Evolutionary conservation across 2,329 filamentous ascomycete genomes (phyloP).

Genomic region (Alternaria atra): DNA sequence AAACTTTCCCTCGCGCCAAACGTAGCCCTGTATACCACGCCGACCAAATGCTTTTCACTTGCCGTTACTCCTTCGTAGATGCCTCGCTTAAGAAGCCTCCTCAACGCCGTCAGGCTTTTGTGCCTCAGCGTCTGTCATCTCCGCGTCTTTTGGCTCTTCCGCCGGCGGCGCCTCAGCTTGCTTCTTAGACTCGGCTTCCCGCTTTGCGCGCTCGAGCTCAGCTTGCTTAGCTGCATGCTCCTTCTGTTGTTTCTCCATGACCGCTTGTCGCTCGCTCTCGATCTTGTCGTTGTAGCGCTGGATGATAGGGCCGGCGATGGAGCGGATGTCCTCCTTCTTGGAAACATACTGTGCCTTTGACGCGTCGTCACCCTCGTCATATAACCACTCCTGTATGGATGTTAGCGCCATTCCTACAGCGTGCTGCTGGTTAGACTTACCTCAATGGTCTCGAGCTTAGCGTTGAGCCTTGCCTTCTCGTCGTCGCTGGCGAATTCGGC

Average conservation of each 20-base stretch:
- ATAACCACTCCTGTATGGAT: slow-evolving; percentile 84
- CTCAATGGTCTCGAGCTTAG: slow-evolving; percentile 85
- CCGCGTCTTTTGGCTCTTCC: slow-evolving; percentile 55
- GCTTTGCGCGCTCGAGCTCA: slow-evolving; percentile 77
- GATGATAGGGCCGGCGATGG: slow-evolving; percentile 87
- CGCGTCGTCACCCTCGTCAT: slow-evolving; percentile 94
- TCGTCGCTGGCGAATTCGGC: slow-evolving; percentile 88
- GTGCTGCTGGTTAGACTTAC: slow-evolving; percentile 63
- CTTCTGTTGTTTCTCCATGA: slow-evolving; percentile 72
- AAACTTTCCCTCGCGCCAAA: slow-evolving; percentile 17
- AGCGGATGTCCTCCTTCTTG: slow-evolving; percentile 95
- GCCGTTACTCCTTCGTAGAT: slow-evolving; percentile 13
- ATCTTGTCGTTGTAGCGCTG: slow-evolving; percentile 96
- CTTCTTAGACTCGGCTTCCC: slow-evolving; percentile 75
- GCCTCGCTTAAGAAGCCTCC: slow-evolving; percentile 39
- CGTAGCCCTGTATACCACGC: slow-evolving; percentile 18
- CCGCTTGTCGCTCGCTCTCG: slow-evolving; percentile 82
- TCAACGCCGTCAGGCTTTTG: slow-evolving; percentile 52
- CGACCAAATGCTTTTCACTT: slow-evolving; percentile 33
- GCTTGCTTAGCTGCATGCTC: slow-evolving; percentile 68
- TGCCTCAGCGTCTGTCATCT: slow-evolving; percentile 69
- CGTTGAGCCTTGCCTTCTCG: slow-evolving; percentile 86
- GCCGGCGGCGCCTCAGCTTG: slow-evolving; percentile 53
- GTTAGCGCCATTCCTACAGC: slow-evolving; percentile 17
- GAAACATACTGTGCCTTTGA: slow-evolving; percentile 92